Conservation (phyloP, 495 filamentous ascomycete genomes). For the Aspergillus taichungensis region DNA sequence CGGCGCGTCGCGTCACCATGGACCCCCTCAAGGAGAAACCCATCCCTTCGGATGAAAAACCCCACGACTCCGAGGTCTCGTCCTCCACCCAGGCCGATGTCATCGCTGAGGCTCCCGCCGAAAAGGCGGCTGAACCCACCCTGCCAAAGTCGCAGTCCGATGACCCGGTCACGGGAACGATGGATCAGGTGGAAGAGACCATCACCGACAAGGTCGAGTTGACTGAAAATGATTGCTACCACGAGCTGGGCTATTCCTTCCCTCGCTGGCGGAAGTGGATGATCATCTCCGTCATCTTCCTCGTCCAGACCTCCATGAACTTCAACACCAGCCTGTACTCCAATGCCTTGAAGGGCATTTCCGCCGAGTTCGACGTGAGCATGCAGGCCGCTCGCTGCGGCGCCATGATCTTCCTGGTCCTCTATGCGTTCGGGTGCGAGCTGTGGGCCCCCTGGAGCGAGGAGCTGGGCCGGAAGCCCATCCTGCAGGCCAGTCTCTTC, state of each 20-base stretch:
- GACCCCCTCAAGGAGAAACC: constrained; percentile 13
- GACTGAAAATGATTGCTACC: constrained; percentile 49
- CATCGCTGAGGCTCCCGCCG: constrained; percentile 14
- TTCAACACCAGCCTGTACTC: constrained; percentile 51
- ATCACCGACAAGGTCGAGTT: constrained; percentile 33
- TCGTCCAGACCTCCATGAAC: constrained; percentile 51
- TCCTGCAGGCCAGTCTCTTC: constrained; percentile 46
- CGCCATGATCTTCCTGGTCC: constrained; percentile 50
- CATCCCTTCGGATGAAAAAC: constrained; percentile 17
- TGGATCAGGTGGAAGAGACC: constrained; percentile 23
- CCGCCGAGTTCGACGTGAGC: constrained; percentile 39
- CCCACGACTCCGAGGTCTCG: constrained; percentile 26
- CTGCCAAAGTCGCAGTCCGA: constrained; percentile 6
- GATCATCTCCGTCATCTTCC: constrained; percentile 52
- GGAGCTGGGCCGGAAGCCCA: constrained; percentile 48
- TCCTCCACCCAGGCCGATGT: constrained; percentile 28
- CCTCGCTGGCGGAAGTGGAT: constrained; percentile 46
- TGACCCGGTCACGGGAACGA: constrained; percentile 7
- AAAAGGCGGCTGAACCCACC: constrained; percentile 16
- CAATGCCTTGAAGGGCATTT: constrained; percentile 42
- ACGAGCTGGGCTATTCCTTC: constrained; percentile 47
- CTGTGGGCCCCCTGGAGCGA: constrained; percentile 62
- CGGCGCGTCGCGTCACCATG: constrained; percentile 11
- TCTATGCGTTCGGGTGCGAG: constrained; percentile 58
- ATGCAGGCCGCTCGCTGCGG: constrained; percentile 44